phyloP scores from a whole-genome alignment of 257 asterid genomes.

The Salvia hispanica region DNA sequence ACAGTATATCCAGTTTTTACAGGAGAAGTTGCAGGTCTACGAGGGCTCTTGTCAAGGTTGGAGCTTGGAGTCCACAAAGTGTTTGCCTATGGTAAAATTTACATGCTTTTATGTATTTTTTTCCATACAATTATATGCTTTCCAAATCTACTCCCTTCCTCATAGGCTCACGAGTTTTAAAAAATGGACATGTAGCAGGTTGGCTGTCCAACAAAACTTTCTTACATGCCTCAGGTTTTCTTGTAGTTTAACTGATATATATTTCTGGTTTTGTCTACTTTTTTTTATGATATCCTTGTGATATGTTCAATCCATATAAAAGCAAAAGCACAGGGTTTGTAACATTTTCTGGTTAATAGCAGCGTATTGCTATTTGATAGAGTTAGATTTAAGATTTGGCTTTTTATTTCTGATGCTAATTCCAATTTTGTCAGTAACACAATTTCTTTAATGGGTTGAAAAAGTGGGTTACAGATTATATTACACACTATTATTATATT shows the following conservation, averaged over 20 bases:
- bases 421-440: neutral
- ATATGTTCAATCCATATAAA: neutral
- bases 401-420: neutral
- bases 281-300: neutral
- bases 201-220: neutral
- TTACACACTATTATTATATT: neutral
- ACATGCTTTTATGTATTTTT: constrained; percentile 20
- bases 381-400: constrained; percentile 5
- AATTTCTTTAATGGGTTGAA: neutral
- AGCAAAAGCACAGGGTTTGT: neutral
- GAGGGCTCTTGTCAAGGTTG: constrained; percentile 60
- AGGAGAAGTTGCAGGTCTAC: constrained; percentile 57
- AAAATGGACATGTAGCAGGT: neutral
- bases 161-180: neutral
- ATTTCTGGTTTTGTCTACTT: constrained; percentile 2
- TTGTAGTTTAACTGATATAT: constrained; percentile 3
- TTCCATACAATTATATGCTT: constrained; percentile 5
- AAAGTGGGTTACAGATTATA: constrained; percentile 1
- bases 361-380: neutral
- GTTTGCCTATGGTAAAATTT: constrained; percentile 62
- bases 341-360: neutral
- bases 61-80: constrained; percentile 72
- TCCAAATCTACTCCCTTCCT: neutral
- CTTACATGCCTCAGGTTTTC: neutral
- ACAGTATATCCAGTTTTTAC: constrained; percentile 78